Evolutionary conservation across 352 stramenopile species (phyloP), one percentile per base, ranked within the genome.

Genomic region (Phytopythium litorale): DNA sequence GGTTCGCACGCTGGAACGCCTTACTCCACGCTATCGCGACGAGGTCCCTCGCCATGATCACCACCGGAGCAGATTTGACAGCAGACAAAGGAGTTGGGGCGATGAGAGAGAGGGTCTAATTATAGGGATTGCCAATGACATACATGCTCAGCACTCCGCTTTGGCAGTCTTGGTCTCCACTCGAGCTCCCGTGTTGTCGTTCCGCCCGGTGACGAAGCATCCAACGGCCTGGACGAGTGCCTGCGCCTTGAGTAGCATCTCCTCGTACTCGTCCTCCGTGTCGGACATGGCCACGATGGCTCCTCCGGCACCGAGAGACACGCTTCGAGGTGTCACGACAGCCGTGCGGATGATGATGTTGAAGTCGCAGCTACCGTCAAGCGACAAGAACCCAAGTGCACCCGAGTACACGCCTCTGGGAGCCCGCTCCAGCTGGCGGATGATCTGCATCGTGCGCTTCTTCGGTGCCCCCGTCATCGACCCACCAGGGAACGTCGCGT

Each of bases 391-490:
- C 16, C 97, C 97, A 11, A 99, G 67, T 16, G 85, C 89, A n/a
- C 97, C 97, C 3, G 94, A 97, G 77, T 99, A 99, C 2, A 98
- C 89, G 21, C 97, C 96, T n/a, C 97, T 84, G 3, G 76, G 78
- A 2, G 77, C 69, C 45, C 78, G 65, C 62, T 99, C 96, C 16
- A 99, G 76, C 33, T 95, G 67, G 49, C 98, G 78, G 37, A 99
- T 96, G 50, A 99, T 91, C 58, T 98, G 83, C 90, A 99, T 98
- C 7, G 95, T 98, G 43, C 96, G 89, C 49, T 96, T 86, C 75
- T 99, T 99, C 11, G 97, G 97, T 12, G 97, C 97, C 21, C 97
- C 97, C 13, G 97, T 99, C 97, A 99, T 99, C 12, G 95, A 99
- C 4, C 97, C 97, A 42, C 96, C 94, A 4, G 97, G 97, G 66